phyloP scores from a whole-genome alignment of 306 rosid genomes.

The Glycine soja region DNA sequence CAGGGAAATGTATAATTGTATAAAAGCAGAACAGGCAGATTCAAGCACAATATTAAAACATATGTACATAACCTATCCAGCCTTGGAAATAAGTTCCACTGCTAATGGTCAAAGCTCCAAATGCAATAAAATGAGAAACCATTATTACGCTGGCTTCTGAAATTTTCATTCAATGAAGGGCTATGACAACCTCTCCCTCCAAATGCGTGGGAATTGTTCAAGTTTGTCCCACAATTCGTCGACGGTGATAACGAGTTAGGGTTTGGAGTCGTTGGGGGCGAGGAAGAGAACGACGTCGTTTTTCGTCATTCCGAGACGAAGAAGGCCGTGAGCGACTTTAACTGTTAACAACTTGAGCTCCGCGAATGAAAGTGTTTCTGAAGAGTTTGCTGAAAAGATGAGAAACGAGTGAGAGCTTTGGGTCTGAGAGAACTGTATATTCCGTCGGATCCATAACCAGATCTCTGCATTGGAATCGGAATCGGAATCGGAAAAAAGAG shows the following conservation, averaged over 20 bases:
- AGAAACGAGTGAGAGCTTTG: constrained; percentile 63
- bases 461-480: constrained; percentile 68
- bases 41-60: not conserved
- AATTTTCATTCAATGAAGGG: not conserved
- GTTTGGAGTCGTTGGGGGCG: constrained; percentile 61
- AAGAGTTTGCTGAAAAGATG: constrained; percentile 70
- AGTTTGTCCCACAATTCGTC: no score
- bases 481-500: no score
- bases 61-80: not conserved
- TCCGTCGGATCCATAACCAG: constrained; percentile 84
- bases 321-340: constrained; percentile 62
- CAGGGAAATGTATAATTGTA: not conserved
- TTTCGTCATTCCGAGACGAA: constrained; percentile 65
- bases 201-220: no score
- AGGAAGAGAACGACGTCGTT: constrained; percentile 82
- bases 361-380: constrained; percentile 54
- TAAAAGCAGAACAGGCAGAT: not conserved
- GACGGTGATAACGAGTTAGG: no score
- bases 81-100: not conserved
- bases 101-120: not conserved
- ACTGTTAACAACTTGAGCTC: constrained; percentile 57
- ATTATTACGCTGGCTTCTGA: not conserved
- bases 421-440: constrained; percentile 78
- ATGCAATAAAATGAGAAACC: not conserved
- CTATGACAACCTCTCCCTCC: not conserved